These are phyloP conservation scores for Oidiodendron maius DNA, from an alignment of 495 filamentous ascomycete genomes.

Conservation along the genomic window DNA sequence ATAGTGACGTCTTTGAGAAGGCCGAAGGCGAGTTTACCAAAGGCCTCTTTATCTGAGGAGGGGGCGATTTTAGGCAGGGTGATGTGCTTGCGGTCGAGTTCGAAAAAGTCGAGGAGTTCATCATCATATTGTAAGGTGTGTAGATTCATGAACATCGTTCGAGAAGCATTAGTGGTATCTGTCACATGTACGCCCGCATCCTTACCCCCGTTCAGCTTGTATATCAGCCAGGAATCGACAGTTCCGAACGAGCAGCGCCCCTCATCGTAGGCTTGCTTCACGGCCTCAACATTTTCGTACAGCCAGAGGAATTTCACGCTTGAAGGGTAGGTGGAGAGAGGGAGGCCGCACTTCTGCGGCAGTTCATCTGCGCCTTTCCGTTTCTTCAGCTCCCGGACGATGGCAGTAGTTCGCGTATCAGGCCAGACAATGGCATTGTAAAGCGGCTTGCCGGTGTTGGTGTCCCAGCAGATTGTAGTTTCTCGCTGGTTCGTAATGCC, in stretches of 20 bases:
- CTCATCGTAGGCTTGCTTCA: slow-evolving; percentile 73
- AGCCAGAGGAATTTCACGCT: slow-evolving; percentile 88
- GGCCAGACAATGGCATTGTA: slow-evolving; percentile 93
- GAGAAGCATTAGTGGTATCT: slow-evolving; percentile 85
- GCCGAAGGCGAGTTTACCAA: slow-evolving; percentile 62
- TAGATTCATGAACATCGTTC: slow-evolving; percentile 97
- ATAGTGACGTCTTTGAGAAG: slow-evolving; percentile 72
- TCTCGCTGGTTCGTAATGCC: slow-evolving; percentile 95
- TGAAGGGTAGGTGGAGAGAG: slow-evolving; percentile 90
- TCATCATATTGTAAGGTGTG: slow-evolving; percentile 83
- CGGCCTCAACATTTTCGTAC: slow-evolving; percentile 62
- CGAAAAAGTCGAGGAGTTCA: slow-evolving; percentile 75
- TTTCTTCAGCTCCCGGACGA: slow-evolving; percentile 77
- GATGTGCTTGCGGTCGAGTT: slow-evolving; percentile 68
- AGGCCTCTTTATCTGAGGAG: slow-evolving; percentile 72
- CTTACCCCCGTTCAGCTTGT: slow-evolving; percentile 81
- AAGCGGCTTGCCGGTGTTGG: slow-evolving; percentile 75
- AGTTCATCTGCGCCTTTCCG: slow-evolving; percentile 62
- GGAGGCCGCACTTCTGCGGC: slow-evolving; percentile 73
- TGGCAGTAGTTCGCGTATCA: slow-evolving; percentile 73
- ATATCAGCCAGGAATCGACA: slow-evolving; percentile 90
- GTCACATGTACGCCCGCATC: slow-evolving; percentile 67
- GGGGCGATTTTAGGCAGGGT: slow-evolving; percentile 80
- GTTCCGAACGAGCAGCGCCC: slow-evolving; percentile 84
- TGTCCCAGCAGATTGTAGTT: slow-evolving; percentile 89